phyloP scores from a whole-genome alignment of 129 eudicot genomes.

The Calendula officinalis region DNA sequence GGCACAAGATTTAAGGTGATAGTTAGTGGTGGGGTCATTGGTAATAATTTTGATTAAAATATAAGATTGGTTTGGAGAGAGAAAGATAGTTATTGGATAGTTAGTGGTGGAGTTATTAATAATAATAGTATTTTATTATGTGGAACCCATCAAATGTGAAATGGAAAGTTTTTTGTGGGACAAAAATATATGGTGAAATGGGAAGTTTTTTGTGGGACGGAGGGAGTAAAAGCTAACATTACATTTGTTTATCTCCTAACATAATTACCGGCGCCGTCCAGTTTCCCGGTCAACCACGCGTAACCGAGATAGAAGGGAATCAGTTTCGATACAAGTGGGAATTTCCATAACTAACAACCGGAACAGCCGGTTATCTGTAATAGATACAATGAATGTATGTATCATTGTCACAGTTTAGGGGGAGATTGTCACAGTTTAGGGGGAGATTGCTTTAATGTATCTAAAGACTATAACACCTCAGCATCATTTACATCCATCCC shows the following conservation, averaged over 20 bases:
- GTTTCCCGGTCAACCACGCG: conserved; percentile 27
- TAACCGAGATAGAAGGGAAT: neutral
- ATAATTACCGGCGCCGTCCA: conserved; percentile 30
- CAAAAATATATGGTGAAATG: no score
- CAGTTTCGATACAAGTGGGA: conserved; percentile 36
- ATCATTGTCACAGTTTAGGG: conserved; percentile 17
- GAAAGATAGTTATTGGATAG: no score
- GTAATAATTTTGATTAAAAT: no score
- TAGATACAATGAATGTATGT: conserved; percentile 63
- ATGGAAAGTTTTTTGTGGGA: no score
- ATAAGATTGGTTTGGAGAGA: no score
- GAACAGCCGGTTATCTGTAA: conserved; percentile 30
- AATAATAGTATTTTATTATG: no score
- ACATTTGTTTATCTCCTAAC: conserved; percentile 9
- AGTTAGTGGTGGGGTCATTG: no score
- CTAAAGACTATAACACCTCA: conserved; percentile 41
- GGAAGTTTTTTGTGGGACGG: neutral
- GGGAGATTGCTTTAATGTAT: conserved; percentile 38
- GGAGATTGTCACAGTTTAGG: conserved; percentile 24
- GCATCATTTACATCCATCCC: conserved; percentile 40
- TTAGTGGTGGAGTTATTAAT: no score
- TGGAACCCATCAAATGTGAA: no score
- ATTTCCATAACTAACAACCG: conserved; percentile 35
- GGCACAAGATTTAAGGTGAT: no score
- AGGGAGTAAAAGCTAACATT: neutral